Percentiles rank a stretch among this genome's conserved stretches.
phyloP scores from a whole-genome alignment of 306 rosid species.

The Inga leiocalycina region DNA sequence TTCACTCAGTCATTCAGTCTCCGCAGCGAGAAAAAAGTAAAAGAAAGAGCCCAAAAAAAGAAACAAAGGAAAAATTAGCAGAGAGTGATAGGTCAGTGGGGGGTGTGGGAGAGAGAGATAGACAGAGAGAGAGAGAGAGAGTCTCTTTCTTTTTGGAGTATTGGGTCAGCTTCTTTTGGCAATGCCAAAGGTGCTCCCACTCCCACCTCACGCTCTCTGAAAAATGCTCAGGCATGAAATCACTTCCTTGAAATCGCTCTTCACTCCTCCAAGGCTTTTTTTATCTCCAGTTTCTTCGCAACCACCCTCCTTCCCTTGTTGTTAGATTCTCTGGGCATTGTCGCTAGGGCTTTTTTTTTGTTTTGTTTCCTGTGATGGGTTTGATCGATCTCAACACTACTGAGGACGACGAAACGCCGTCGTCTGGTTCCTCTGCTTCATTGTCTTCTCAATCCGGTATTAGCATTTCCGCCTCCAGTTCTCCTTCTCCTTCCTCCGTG shows the following conservation, averaged over 20 bases:
- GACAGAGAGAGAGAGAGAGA: conserved; percentile 24
- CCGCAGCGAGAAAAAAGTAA: conserved; percentile 37
- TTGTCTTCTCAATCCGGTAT: conserved; percentile 58
- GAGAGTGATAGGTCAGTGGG: conserved; percentile 41
- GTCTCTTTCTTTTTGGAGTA: conserved; percentile 56
- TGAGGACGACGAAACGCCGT: conserved; percentile 82
- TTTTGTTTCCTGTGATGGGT: conserved; percentile 50
- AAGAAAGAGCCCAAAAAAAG: conserved; percentile 39
- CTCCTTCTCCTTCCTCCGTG: conserved; percentile 50
- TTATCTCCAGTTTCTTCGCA: neutral
- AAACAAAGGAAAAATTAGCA: conserved; percentile 40
- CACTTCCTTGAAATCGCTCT: conserved; percentile 38
- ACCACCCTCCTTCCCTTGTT: conserved; percentile 12
- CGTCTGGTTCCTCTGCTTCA: conserved; percentile 53
- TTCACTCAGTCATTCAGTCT: conserved; percentile 35
- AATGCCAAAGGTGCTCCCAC: conserved; percentile 59
- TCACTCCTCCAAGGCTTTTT: neutral
- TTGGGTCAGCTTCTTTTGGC: conserved; percentile 66
- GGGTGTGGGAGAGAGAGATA: neutral
- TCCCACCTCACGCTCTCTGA: conserved; percentile 45
- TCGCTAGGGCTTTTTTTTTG: neutral
- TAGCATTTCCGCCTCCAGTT: conserved; percentile 41
- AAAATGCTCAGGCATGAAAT: conserved; percentile 65
- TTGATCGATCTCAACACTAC: conserved; percentile 97
- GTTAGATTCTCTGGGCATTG: conserved; percentile 33